These are phyloP conservation scores for Cercospora citrullina DNA, from an alignment of 2,329 filamentous ascomycete species.

Conservation along the genomic window DNA sequence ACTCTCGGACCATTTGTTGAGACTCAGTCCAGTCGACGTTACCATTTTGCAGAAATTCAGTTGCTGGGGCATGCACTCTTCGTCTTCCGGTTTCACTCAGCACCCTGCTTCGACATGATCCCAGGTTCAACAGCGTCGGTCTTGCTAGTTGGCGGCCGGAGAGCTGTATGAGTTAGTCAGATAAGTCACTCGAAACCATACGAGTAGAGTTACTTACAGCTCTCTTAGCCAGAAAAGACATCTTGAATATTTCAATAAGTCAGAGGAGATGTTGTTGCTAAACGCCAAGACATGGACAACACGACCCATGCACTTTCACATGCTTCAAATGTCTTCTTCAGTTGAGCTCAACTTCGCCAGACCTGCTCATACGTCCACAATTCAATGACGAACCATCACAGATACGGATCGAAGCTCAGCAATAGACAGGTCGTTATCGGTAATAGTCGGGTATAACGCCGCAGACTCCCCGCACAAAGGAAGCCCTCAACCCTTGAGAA, in stretches of 20 bases:
- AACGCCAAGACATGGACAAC: neutral
- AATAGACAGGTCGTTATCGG: neutral
- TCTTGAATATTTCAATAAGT: neutral
- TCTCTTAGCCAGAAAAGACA: neutral
- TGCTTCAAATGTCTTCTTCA: neutral
- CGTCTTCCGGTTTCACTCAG: neutral
- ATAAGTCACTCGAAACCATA: too few relatives aligned
- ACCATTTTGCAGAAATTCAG: slow-evolving; percentile 35
- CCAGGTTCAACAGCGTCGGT: neutral
- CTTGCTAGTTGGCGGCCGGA: neutral
- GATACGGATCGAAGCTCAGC: neutral
- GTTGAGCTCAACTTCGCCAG: neutral
- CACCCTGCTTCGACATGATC: neutral
- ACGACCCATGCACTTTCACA: neutral
- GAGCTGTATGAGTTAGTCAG: neutral
- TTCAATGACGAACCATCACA: neutral
- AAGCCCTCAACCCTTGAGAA: neutral
- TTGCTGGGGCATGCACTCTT: slow-evolving; percentile 26
- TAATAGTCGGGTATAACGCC: slow-evolving; percentile 3
- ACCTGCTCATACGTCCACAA: neutral
- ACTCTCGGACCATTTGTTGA: slow-evolving; percentile 46
- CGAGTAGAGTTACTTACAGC: neutral
- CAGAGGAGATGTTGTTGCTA: neutral
- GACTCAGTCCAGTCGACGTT: slow-evolving; percentile 44
- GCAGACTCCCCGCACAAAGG: neutral